Conservation (phyloP, 2,329 filamentous ascomycete genomes). For the Colletotrichum endophyticum region DNA sequence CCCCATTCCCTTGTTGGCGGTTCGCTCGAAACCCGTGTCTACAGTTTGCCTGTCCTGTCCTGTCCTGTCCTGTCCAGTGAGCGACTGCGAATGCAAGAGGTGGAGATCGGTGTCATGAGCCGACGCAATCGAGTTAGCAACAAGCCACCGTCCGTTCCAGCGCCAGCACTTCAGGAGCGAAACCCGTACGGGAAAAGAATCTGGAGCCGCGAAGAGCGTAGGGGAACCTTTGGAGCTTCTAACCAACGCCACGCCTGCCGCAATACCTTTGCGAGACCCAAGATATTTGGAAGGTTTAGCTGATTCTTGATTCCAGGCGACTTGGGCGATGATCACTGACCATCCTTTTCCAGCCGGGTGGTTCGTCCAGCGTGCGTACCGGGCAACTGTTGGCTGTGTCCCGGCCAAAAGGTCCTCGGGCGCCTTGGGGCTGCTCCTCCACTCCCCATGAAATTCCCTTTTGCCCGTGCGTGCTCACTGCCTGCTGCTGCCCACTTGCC, state of each 20-base stretch:
- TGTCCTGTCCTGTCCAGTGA: not conserved
- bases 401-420: not conserved
- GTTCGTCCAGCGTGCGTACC: constrained; percentile 6
- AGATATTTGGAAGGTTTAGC: not conserved
- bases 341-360: constrained; percentile 5
- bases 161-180: not conserved
- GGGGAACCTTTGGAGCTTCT: not conserved
- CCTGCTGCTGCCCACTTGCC: not conserved
- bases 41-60: not conserved
- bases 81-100: not conserved
- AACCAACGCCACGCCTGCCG: not conserved
- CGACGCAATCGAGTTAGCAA: not conserved
- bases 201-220: not conserved
- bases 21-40: not conserved
- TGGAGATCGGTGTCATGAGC: not conserved
- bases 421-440: not conserved
- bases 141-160: not conserved
- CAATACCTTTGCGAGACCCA: not conserved
- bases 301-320: not conserved
- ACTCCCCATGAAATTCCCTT: not conserved
- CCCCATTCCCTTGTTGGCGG: not conserved
- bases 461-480: not conserved
- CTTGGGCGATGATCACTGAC: not conserved
- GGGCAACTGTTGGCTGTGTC: not conserved
- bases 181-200: not conserved